Conservation (phyloP, 176 grass and related monocot species). For the Phoenix dactylifera region DNA sequence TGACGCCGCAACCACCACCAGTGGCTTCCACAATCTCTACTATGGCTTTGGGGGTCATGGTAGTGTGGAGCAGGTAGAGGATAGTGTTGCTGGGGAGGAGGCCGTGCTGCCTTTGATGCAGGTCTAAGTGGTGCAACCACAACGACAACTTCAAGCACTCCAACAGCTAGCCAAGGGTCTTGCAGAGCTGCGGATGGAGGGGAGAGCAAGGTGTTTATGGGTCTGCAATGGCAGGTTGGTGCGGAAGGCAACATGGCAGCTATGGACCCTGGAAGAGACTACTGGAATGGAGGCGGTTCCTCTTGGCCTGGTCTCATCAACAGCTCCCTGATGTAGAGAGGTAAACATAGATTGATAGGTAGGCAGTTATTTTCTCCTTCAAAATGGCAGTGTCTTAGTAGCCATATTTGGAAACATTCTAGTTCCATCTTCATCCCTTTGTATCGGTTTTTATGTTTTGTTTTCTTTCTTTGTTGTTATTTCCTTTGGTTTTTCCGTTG, state of each 20-base stretch:
- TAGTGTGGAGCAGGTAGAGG: background rate
- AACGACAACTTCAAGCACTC: background rate
- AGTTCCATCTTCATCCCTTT: background rate
- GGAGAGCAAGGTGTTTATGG: slow-evolving; percentile 14
- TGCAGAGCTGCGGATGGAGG: slow-evolving; percentile 6
- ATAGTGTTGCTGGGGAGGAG: background rate
- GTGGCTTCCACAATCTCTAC: slow-evolving; percentile 8
- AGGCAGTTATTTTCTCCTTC: too few species aligned
- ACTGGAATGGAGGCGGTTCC: background rate
- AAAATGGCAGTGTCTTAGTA: too few species aligned
- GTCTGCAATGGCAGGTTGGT: slow-evolving; percentile 11
- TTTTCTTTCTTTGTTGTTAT: background rate
- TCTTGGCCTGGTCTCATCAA: slow-evolving; percentile 21
- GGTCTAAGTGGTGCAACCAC: background rate
- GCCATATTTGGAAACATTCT: too few species aligned
- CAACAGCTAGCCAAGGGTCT: slow-evolving; percentile 5
- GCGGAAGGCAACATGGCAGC: slow-evolving; percentile 6
- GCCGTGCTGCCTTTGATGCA: background rate
- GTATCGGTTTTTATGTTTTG: background rate
- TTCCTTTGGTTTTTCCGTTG: too few species aligned
- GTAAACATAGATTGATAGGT: background rate
- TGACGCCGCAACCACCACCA: background rate
- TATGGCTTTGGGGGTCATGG: slow-evolving; percentile 1
- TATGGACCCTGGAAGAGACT: slow-evolving; percentile 19
- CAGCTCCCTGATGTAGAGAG: slow-evolving; percentile 17